These are phyloP conservation scores for Trichosporon sp. DNA, from an alignment of 1,284 basidiomycete genomes.

Conservation along the genomic window DNA sequence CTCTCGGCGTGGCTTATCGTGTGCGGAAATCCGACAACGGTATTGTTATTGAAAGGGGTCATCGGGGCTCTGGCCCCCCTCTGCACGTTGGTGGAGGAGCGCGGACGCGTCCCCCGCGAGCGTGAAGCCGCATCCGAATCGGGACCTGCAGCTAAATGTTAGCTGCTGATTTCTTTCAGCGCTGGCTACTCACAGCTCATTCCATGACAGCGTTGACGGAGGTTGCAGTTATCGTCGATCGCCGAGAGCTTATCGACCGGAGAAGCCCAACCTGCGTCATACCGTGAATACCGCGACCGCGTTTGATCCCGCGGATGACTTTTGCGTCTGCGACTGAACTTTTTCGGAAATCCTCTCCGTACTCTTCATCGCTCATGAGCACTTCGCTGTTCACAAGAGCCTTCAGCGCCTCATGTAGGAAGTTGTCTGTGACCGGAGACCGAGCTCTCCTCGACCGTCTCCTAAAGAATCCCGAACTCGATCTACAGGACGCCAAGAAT, in stretches of 20 bases:
- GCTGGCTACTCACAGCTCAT: slow-evolving; percentile 12
- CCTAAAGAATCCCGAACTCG: slow-evolving; percentile 35
- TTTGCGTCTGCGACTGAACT: neutral
- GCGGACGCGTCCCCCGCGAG: slow-evolving; percentile 12
- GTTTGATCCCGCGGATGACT: slow-evolving; percentile 8
- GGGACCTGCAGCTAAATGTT: neutral
- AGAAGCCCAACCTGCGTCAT: neutral
- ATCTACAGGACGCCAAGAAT: slow-evolving; percentile 27
- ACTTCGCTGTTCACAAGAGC: neutral
- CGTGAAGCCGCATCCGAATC: neutral
- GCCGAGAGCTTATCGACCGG: neutral
- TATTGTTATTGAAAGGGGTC: slow-evolving; percentile 21
- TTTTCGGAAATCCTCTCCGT: neutral
- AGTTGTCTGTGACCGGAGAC: slow-evolving; percentile 1
- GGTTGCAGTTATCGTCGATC: neutral
- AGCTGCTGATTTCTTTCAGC: no score
- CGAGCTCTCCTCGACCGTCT: slow-evolving; percentile 13
- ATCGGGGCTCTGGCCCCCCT: slow-evolving; percentile 5
- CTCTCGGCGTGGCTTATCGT: slow-evolving; percentile 1
- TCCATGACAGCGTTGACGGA: slow-evolving; percentile 8
- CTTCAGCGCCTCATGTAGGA: slow-evolving; percentile 1
- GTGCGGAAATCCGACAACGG: slow-evolving; percentile 9
- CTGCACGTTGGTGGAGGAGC: slow-evolving; percentile 37
- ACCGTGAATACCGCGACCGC: neutral
- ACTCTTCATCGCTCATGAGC: slow-evolving; percentile 1